These are phyloP conservation scores for Lodderomyces oxycetoniae DNA, from an alignment of 1,139 yeast species.

Conservation along the genomic window DNA sequence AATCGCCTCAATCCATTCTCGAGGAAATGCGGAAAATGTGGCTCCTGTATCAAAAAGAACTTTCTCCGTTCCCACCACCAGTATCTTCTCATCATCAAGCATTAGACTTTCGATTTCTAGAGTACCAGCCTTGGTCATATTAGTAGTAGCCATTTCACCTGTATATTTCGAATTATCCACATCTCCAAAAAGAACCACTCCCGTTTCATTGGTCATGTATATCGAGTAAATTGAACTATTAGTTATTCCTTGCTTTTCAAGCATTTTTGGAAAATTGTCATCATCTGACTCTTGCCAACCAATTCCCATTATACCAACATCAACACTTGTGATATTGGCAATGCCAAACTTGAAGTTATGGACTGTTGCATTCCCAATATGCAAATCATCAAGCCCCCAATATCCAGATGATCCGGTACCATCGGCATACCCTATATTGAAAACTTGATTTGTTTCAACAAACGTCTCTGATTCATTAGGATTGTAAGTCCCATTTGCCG, in stretches of 20 bases:
- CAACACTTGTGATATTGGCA: constrained; percentile 38
- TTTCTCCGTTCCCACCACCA: neutral
- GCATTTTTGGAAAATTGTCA: constrained; percentile 25
- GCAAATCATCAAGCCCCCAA: constrained; percentile 60
- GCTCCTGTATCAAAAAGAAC: constrained; percentile 60
- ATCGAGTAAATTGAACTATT: constrained; percentile 47
- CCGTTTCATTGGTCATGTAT: constrained; percentile 40
- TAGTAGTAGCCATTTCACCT: constrained; percentile 38
- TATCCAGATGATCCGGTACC: constrained; percentile 35
- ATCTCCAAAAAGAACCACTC: constrained; percentile 55
- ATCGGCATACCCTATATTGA: constrained; percentile 40
- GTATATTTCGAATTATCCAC: constrained; percentile 48
- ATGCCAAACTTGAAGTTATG: constrained; percentile 45
- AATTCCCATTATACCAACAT: constrained; percentile 48
- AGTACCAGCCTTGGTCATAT: constrained; percentile 12
- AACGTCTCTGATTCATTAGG: constrained; percentile 9
- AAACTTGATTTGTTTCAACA: constrained; percentile 4
- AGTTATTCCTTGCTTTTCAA: constrained; percentile 42
- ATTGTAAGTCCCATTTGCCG: constrained; percentile 13
- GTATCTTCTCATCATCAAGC: constrained; percentile 1
- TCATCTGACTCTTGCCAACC: constrained; percentile 16
- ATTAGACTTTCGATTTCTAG: neutral
- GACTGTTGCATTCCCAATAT: constrained; percentile 19
- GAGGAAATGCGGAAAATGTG: constrained; percentile 53
- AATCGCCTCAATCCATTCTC: constrained; percentile 31